These are phyloP conservation scores for Microthlaspi erraticum DNA, from an alignment of 345 rosid species.

Conservation along the genomic window DNA sequence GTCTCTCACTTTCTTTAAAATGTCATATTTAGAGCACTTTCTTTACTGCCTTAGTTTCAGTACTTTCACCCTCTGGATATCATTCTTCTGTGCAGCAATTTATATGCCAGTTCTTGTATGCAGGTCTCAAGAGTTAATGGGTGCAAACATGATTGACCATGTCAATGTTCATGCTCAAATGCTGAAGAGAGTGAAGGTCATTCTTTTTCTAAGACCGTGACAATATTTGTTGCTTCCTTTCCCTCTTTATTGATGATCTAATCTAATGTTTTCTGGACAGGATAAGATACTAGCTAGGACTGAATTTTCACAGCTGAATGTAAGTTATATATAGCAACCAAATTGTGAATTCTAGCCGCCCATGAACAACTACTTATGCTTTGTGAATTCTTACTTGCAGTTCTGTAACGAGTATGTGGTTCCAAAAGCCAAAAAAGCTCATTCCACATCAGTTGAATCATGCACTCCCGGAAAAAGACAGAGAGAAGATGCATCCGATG, in stretches of 20 bases:
- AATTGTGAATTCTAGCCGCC: constrained; percentile 1
- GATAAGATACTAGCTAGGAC: constrained; percentile 89
- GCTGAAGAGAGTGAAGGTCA: constrained; percentile 81
- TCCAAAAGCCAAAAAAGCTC: no score
- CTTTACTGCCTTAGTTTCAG: background rate
- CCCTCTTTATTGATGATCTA: constrained; percentile 28
- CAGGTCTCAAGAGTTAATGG: constrained; percentile 95
- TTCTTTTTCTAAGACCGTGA: background rate
- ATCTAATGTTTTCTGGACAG: constrained; percentile 49
- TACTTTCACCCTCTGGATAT: constrained; percentile 18
- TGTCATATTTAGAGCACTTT: background rate
- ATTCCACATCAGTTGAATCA: no score
- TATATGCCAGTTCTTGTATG: constrained; percentile 26
- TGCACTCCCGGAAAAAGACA: no score
- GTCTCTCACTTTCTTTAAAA: constrained; percentile 26
- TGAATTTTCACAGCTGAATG: constrained; percentile 59
- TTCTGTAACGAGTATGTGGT: no score
- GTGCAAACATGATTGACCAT: constrained; percentile 71
- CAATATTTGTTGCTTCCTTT: constrained; percentile 21
- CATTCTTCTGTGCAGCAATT: constrained; percentile 26
- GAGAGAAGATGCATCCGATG: no score
- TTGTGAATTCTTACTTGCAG: no score
- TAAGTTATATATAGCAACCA: constrained; percentile 44
- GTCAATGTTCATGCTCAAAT: constrained; percentile 81
- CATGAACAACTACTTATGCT: constrained; percentile 34